phyloP scores from a whole-genome alignment of 164 flowering plant species.

The Magnolia changhungtana region DNA sequence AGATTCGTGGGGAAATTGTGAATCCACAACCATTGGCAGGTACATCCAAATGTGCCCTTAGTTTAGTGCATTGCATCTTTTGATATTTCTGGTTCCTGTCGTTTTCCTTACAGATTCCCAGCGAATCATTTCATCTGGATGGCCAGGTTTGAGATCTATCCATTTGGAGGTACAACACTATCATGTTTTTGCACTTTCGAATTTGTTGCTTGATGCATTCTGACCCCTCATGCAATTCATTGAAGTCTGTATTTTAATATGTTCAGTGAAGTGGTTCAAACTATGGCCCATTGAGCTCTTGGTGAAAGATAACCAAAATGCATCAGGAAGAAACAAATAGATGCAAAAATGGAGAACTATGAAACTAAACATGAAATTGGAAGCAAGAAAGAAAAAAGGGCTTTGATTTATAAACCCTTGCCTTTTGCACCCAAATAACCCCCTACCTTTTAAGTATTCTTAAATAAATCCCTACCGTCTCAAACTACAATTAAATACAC shows the following conservation, averaged over 20 bases:
- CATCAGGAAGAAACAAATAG: too few relatives aligned
- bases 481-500: too few relatives aligned
- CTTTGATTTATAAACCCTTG: too few relatives aligned
- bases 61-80: not conserved
- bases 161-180: conserved; percentile 47
- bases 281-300: too few relatives aligned
- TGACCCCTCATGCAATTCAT: not conserved
- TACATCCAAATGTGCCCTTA: not conserved
- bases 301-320: too few relatives aligned
- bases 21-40: not conserved
- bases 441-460: too few relatives aligned
- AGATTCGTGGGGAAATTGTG: not conserved
- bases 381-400: too few relatives aligned
- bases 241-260: not conserved
- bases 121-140: conserved; percentile 61
- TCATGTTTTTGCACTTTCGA: not conserved
- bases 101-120: conserved; percentile 51
- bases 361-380: too few relatives aligned
- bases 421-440: too few relatives aligned
- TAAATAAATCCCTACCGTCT: too few relatives aligned
- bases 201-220: conserved; percentile 8
- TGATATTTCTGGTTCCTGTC: not conserved
- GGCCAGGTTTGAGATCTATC: conserved; percentile 74
- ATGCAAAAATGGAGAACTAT: too few relatives aligned
- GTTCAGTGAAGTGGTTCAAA: not conserved